Evolutionary conservation across 306 rosid species (phyloP), one percentile per base, ranked within the genome.

Genomic region (Quercus ilex): DNA sequence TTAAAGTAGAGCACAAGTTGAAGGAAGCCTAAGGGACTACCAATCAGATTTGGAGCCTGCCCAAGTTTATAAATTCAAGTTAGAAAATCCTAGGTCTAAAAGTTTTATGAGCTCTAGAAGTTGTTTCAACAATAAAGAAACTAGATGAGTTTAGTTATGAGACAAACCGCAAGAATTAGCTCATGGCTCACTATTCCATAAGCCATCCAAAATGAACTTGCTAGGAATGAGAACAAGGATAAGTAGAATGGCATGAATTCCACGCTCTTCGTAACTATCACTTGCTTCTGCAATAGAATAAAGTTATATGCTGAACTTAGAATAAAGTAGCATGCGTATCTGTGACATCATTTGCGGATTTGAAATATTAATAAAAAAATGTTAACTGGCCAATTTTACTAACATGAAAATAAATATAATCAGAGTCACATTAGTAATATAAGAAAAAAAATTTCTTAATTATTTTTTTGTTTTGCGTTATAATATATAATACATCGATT

Each of bases 161-260:
- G 25, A 90, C 97, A 17, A 23, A 93, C 98, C 81, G 92, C 91
- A 31, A 93, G 84, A 77, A 91, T 85, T 70, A 93, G 85, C 57
- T 93, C 98, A 30, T 80, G 86, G 77, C 89, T 69, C 28, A 90
- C 88, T 46, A 91, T 57, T 79, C 95, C 93, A 74, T 90, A 93
- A 41, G 88, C 89, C 83, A 93, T 23, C 98, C 98, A 93, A 59
- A 89, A 59, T 20, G 59, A 21, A 78, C 98, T 83, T 12, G 90
- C 87, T 7, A 89, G 64, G 81, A 93, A 90, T 17, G 98, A 86
- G 84, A 88, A 91, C 30, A 91, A 20, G 2, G 97, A 93, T 82
- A 93, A 84, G 75, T 89, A 92, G 68, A 93, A 90, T 58, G 98
- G 98, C 98, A 93, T 87, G 88, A 83, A 93, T 64, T 93, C 92